Conservation (phyloP, 2,329 filamentous ascomycete species). For the Colletotrichum higginsianum region DNA sequence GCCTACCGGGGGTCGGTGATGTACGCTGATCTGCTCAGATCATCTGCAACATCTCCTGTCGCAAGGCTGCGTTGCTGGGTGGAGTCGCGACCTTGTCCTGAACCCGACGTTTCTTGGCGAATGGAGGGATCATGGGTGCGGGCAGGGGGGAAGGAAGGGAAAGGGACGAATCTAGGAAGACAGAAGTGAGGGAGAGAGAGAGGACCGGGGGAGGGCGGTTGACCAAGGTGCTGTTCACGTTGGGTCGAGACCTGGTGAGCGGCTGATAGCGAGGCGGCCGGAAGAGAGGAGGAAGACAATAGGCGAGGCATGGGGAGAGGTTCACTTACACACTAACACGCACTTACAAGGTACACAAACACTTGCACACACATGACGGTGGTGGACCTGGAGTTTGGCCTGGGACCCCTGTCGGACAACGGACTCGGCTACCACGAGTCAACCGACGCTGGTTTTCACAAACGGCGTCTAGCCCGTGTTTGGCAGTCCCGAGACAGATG, state of each 20-base stretch:
- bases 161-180: slow-evolving; percentile 11
- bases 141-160: background rate
- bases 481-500: slow-evolving; percentile 33
- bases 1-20: slow-evolving; percentile 15
- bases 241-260: slow-evolving; percentile 29
- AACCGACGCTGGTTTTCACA: slow-evolving; percentile 11
- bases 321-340: too few relatives aligned
- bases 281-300: background rate
- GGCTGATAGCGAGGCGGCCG: slow-evolving; percentile 28
- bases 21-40: slow-evolving; percentile 42
- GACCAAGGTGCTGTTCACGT: slow-evolving; percentile 24
- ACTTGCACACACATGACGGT: background rate
- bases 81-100: slow-evolving; percentile 37
- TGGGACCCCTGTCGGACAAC: slow-evolving; percentile 9
- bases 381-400: slow-evolving; percentile 31
- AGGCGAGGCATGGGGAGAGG: too few relatives aligned
- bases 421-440: slow-evolving; percentile 25
- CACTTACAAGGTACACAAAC: too few relatives aligned
- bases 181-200: background rate
- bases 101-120: slow-evolving; percentile 34
- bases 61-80: slow-evolving; percentile 41
- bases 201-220: background rate
- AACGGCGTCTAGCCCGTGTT: slow-evolving; percentile 40
- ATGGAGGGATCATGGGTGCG: slow-evolving; percentile 16
- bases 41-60: slow-evolving; percentile 43